These are phyloP conservation scores for Tylopilus subfusipes DNA, from an alignment of 768 basidiomycete genomes.

Conservation along the genomic window DNA sequence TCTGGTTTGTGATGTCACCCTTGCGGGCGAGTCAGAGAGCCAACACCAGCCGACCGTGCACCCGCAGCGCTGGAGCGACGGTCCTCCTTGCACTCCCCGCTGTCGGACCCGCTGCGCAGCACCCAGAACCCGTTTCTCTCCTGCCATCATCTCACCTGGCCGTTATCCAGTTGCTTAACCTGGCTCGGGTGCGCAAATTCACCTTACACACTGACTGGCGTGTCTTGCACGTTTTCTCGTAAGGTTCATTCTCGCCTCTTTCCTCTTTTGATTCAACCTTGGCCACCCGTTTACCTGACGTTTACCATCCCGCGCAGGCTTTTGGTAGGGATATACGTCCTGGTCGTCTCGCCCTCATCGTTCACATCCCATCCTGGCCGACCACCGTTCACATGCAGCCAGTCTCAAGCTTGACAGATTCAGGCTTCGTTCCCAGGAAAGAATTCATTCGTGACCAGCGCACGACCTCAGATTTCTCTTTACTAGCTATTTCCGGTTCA, in stretches of 20 bases:
- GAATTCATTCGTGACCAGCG: conserved; percentile 66
- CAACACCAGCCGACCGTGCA: background rate
- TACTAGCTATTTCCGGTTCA: conserved; percentile 65
- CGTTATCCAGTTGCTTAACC: conserved; percentile 11
- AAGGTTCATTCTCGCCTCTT: conserved; percentile 25
- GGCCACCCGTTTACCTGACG: conserved; percentile 39
- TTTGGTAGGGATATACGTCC: conserved; percentile 26
- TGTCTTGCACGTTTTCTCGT: conserved; percentile 34
- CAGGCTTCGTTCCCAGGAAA: conserved; percentile 61
- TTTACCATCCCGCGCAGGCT: conserved; percentile 31
- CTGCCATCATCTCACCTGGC: conserved; percentile 4
- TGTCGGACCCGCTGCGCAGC: conserved; percentile 12
- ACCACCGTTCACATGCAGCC: conserved; percentile 31
- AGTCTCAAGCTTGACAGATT: conserved; percentile 35
- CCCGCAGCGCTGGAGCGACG: conserved; percentile 14
- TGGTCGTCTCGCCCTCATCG: conserved; percentile 17
- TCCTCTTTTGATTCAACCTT: conserved; percentile 27
- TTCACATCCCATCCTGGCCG: conserved; percentile 24
- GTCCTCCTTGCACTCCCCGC: background rate
- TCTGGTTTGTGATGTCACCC: conserved; percentile 28
- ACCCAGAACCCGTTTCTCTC: conserved; percentile 2
- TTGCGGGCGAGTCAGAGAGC: background rate
- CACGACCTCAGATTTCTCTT: conserved; percentile 56
- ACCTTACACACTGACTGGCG: conserved; percentile 20
- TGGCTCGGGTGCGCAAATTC: conserved; percentile 5